phyloP scores from a whole-genome alignment of 768 basidiomycete genomes.

The Steccherinum ochraceum region DNA sequence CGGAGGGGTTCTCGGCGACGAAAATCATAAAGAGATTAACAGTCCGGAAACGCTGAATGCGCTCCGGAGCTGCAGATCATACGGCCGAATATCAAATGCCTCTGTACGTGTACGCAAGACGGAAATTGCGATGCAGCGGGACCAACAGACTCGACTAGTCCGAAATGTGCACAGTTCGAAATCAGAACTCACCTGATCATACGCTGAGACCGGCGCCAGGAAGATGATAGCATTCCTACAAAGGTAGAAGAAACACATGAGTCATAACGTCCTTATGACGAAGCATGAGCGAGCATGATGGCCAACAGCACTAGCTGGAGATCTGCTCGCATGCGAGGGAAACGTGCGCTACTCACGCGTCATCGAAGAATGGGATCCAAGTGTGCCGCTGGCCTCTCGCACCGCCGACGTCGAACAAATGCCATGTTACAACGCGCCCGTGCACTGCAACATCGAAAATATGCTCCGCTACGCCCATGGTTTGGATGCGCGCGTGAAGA shows the following conservation, averaged over 20 bases:
- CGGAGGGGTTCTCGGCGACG: background rate
- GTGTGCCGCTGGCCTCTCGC: conserved; percentile 72
- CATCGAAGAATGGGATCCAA: conserved; percentile 86
- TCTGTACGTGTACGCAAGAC: too few species aligned
- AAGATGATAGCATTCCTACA: conserved; percentile 70
- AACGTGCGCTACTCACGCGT: conserved; percentile 32
- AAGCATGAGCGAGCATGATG: background rate
- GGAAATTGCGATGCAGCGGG: too few species aligned
- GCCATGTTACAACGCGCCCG: conserved; percentile 73
- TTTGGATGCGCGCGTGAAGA: conserved; percentile 84
- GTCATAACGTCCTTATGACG: conserved; percentile 1
- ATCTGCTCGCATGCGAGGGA: background rate
- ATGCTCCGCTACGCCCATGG: conserved; percentile 84
- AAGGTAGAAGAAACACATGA: conserved; percentile 32
- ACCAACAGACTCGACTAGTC: too few species aligned
- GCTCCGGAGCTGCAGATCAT: conserved; percentile 18
- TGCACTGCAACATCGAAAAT: conserved; percentile 77
- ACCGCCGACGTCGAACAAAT: conserved; percentile 79
- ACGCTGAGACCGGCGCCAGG: conserved; percentile 79
- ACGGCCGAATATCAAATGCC: background rate
- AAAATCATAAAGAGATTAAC: conserved; percentile 1
- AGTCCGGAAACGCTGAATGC: conserved; percentile 35
- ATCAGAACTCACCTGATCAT: conserved; percentile 60
- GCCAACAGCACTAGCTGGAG: too few species aligned
- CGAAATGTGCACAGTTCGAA: too few species aligned